These are phyloP conservation scores for Schizophyllum amplum DNA, from an alignment of 1,284 basidiomycete genomes.

Conservation along the genomic window DNA sequence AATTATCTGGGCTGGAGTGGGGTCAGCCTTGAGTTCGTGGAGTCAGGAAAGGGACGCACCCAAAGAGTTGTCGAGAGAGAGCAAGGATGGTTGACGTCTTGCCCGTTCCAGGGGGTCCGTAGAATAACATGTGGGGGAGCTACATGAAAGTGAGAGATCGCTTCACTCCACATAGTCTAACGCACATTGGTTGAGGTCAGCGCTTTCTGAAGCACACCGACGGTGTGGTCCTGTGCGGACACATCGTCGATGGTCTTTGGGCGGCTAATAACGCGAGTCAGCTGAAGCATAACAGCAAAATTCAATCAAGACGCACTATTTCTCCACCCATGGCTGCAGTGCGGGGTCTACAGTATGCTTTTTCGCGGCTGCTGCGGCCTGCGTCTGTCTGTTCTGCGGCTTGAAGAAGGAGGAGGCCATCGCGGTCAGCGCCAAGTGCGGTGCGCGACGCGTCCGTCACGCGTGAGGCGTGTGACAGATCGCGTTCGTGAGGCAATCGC, in stretches of 20 bases:
- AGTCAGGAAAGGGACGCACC: constrained; percentile 41
- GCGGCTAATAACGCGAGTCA: constrained; percentile 45
- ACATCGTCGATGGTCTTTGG: constrained; percentile 98
- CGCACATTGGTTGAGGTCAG: constrained; percentile 87
- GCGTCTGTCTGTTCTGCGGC: constrained; percentile 7
- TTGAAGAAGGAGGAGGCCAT: not conserved
- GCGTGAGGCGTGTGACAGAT: not conserved
- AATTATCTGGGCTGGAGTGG: constrained; percentile 83
- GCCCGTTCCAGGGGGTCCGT: constrained; percentile 97
- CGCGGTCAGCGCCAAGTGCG: not conserved
- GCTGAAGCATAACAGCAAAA: constrained; percentile 8
- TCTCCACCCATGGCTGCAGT: constrained; percentile 95
- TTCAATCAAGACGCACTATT: constrained; percentile 59
- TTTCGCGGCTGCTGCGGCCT: constrained; percentile 22
- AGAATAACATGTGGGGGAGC: constrained; percentile 99
- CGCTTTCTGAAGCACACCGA: constrained; percentile 87
- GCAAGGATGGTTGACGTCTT: constrained; percentile 99
- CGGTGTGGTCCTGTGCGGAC: constrained; percentile 94
- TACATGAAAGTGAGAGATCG: constrained; percentile 25
- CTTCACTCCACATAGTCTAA: not conserved
- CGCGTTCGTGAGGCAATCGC: not conserved
- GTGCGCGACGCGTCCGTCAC: not conserved
- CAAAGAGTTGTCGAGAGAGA: constrained; percentile 89
- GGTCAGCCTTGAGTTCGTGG: constrained; percentile 3
- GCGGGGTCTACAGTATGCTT: constrained; percentile 47